phyloP scores from a whole-genome alignment of 2,329 filamentous ascomycete species.

The Colletotrichum horii region DNA sequence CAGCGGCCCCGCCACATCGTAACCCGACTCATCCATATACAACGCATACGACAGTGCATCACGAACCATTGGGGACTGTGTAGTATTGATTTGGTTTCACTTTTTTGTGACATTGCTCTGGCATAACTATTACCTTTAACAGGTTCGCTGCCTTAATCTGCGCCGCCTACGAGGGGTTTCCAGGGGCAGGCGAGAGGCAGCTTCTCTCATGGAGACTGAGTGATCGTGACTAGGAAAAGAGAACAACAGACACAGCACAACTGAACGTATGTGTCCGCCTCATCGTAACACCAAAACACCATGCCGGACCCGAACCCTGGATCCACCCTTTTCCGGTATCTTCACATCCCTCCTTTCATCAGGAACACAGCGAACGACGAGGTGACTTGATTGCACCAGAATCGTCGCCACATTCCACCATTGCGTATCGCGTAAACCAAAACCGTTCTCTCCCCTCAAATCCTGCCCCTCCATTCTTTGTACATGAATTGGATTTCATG shows the following conservation, averaged over 20 bases:
- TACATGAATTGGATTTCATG: slow-evolving; percentile 4
- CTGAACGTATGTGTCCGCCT: background rate
- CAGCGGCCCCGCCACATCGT: background rate
- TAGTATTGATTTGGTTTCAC: too few relatives aligned
- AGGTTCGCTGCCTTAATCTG: background rate
- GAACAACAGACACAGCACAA: background rate
- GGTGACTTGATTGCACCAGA: background rate
- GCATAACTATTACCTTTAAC: slow-evolving; percentile 15
- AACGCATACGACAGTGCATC: background rate
- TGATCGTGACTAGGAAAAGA: background rate
- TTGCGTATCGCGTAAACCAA: background rate
- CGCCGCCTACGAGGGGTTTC: background rate
- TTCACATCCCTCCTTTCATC: slow-evolving; percentile 9
- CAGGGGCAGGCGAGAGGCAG: background rate
- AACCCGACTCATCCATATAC: background rate
- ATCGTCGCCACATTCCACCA: background rate
- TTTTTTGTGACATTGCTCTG: background rate
- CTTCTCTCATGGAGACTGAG: background rate
- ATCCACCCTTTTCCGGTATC: slow-evolving; percentile 3
- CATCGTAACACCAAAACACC: slow-evolving; percentile 2
- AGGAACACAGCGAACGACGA: background rate
- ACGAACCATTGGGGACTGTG: too few relatives aligned
- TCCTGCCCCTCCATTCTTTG: background rate
- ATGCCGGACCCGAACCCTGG: background rate
- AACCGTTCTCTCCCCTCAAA: background rate